Percentiles rank a stretch among this genome's conserved stretches.
Evolutionary conservation across 371 early-diverging fungal species (phyloP).

Genomic region (Mucor irregularis): DNA sequence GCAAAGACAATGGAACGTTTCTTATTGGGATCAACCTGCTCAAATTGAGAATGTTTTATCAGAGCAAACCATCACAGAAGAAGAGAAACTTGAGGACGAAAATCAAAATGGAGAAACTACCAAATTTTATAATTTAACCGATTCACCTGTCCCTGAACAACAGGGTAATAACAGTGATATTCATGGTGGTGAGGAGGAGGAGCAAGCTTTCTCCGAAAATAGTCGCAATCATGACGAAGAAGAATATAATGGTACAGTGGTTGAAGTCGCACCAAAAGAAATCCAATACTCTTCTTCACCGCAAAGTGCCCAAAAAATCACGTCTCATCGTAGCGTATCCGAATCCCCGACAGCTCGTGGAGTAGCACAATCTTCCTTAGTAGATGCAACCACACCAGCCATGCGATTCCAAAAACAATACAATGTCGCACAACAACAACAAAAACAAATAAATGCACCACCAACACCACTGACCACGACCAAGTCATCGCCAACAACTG

Average conservation of each 20-base stretch:
- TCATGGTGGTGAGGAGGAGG: background rate
- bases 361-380: background rate
- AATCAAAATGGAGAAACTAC: too few species aligned
- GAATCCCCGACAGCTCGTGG: slow-evolving; percentile 5
- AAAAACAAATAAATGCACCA: background rate
- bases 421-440: slow-evolving; percentile 4
- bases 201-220: too few species aligned
- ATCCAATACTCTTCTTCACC: background rate
- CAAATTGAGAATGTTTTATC: background rate
- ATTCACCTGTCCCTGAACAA: background rate
- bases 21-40: background rate
- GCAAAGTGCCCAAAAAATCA: background rate
- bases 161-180: background rate
- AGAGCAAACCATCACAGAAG: background rate
- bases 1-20: slow-evolving; percentile 35
- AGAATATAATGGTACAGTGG: background rate
- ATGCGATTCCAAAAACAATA: slow-evolving; percentile 17
- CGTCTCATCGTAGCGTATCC: slow-evolving; percentile 7
- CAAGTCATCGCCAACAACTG: background rate
- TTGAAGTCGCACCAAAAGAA: background rate
- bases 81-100: too few species aligned
- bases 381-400: slow-evolving; percentile 6
- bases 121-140: background rate
- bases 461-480: background rate
- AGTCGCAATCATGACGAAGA: background rate